Conservation (phyloP, 169 alveolate genomes). For the Cryptosporidium xiaoi region DNA sequence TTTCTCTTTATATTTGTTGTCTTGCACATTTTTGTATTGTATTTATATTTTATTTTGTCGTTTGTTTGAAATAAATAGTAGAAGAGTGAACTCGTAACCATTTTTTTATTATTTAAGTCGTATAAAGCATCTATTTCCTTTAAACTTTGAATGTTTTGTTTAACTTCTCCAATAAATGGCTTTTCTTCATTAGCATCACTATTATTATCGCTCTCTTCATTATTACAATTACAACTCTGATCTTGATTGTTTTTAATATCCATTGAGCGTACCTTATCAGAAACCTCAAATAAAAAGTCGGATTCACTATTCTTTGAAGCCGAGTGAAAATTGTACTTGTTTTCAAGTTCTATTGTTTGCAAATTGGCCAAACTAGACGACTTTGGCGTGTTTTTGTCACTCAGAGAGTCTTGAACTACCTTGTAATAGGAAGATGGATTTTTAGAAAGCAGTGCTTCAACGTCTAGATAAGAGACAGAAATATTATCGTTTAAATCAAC, state of each 20-base stretch:
- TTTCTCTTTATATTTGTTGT: conserved; percentile 15
- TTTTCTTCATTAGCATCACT: too few species aligned
- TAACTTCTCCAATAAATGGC: too few species aligned
- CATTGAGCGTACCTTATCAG: too few species aligned
- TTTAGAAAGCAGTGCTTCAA: neutral
- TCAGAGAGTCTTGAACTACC: neutral
- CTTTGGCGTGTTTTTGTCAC: neutral
- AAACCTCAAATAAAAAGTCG: too few species aligned
- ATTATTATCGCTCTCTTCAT: neutral
- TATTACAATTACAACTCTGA: too few species aligned
- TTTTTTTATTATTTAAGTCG: conserved; percentile 1
- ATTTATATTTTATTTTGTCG: conserved; percentile 32
- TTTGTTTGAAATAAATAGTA: conserved; percentile 44
- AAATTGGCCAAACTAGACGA: neutral
- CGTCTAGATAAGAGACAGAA: neutral
- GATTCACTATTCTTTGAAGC: too few species aligned
- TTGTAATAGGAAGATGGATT: neutral
- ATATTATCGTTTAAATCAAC: neutral
- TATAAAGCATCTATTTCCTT: conserved; percentile 9
- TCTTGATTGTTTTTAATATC: too few species aligned
- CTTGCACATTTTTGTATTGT: conserved; percentile 19
- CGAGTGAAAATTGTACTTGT: too few species aligned
- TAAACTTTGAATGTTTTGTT: neutral
- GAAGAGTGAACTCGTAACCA: conserved; percentile 16
- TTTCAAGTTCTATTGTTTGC: too few species aligned